These are phyloP conservation scores for Brettanomyces nanus DNA, from an alignment of 805 yeast genomes.

Conservation along the genomic window DNA sequence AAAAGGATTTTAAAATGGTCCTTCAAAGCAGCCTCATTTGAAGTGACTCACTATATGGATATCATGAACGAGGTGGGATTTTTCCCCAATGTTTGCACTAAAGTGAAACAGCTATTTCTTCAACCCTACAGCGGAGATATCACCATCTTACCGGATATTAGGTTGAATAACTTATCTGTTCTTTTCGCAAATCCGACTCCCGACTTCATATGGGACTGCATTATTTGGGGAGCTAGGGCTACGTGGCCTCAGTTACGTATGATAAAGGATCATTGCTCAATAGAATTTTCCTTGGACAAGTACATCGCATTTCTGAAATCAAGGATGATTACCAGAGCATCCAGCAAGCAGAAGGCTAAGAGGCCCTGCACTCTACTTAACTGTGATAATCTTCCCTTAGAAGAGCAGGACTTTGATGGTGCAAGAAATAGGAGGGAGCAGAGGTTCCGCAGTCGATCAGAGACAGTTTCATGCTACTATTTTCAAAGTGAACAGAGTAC, in stretches of 20 bases:
- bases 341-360: not conserved
- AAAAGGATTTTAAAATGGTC: constrained; percentile 53
- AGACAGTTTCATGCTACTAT: constrained; percentile 2
- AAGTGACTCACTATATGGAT: constrained; percentile 70
- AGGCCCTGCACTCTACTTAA: not conserved
- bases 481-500: constrained; percentile 1
- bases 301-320: constrained; percentile 66
- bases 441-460: constrained; percentile 1
- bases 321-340: constrained; percentile 20
- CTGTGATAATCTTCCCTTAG: not conserved
- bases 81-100: constrained; percentile 62
- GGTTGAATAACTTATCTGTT: constrained; percentile 47
- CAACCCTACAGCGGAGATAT: constrained; percentile 92
- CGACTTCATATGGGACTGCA: constrained; percentile 59
- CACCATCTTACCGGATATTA: constrained; percentile 78
- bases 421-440: not conserved
- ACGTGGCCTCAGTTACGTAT: constrained; percentile 90
- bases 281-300: constrained; percentile 79
- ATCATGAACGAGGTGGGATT: constrained; percentile 71
- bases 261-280: constrained; percentile 81
- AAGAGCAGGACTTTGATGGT: constrained; percentile 1
- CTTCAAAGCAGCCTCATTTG: constrained; percentile 50
- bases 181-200: constrained; percentile 77
- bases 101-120: constrained; percentile 64
- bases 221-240: constrained; percentile 79